Conservation (phyloP, 78 protist genomes). For the Dictyostelium purpureum region DNA sequence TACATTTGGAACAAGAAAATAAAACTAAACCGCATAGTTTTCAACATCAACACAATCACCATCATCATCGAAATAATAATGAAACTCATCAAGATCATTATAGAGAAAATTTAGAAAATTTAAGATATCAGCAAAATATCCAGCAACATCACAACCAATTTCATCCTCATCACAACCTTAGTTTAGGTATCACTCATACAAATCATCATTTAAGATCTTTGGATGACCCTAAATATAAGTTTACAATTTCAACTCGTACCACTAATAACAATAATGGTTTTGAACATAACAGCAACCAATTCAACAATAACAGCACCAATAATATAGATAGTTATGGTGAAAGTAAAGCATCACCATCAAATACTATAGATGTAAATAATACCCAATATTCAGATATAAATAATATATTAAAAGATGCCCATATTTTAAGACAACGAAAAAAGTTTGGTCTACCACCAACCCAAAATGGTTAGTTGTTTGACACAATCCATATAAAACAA, state of each 20-base stretch:
- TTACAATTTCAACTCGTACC: not conserved
- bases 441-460: not conserved
- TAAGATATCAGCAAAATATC: too few species aligned
- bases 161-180: not conserved
- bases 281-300: not conserved
- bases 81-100: not conserved
- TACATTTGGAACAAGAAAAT: too few species aligned
- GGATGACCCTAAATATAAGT: not conserved
- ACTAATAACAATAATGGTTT: not conserved
- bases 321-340: not conserved
- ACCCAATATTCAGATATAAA: not conserved
- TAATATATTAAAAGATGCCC: not conserved
- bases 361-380: not conserved
- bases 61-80: not conserved
- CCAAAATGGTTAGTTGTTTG: too few species aligned
- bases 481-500: too few species aligned
- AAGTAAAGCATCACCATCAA: not conserved
- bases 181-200: too few species aligned
- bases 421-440: not conserved
- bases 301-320: not conserved
- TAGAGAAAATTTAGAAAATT: too few species aligned
- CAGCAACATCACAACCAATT: not conserved
- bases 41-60: not conserved
- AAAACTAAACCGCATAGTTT: too few species aligned
- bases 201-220: not conserved